Base-by-base conservation (phyloP, 106 monocot genomes). In the Apostasia ramifera region DNA sequence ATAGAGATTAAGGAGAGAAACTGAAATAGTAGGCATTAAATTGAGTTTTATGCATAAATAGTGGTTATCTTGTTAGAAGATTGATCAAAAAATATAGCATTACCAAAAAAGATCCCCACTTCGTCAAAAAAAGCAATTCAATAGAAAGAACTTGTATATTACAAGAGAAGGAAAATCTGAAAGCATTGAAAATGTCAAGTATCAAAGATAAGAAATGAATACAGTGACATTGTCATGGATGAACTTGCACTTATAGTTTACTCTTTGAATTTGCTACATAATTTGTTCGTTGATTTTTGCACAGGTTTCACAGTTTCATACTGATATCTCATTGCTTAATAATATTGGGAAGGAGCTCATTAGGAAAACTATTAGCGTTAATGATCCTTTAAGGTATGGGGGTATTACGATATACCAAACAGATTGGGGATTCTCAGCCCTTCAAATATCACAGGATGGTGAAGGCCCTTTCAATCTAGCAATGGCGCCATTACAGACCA, bases 351-450 rank as follows among this genome's bases (percentile, higher is more conserved):
- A 90, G 68, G 92, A 92, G 71, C 73, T 97, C 26, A 73, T 87
- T 72, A 89, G 97, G 63, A 97, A 97, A 83, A 92, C 97, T 43
- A 92, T 97, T 54, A 97, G 86, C 63, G 97, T 97, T 26, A 97
- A 97, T 70, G 95, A 97, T 66, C 95, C 95, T 13, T 50, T 97
- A 63, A 84, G 92, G 71, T 97, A 89, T 59, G 86, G 83, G 60
- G 95, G 95, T 3, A 55, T 97, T 52, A 97, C 95, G 47, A 86
- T 98, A 37, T 98, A 92, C 59, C 97, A 98, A 59, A 98, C 97
- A 11, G 92, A 98, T 60, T 98, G 97, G 97, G 81, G 90, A 40
- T 85, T 98, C 74, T 98, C 97, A 1, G 97, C 97, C 59, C 85
- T 98, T 4, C 92, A 92, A 79, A 72, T 98, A n/a, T 71, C 77